phyloP scores from a whole-genome alignment of 1,284 basidiomycete genomes.

The Tylopilus sp. region DNA sequence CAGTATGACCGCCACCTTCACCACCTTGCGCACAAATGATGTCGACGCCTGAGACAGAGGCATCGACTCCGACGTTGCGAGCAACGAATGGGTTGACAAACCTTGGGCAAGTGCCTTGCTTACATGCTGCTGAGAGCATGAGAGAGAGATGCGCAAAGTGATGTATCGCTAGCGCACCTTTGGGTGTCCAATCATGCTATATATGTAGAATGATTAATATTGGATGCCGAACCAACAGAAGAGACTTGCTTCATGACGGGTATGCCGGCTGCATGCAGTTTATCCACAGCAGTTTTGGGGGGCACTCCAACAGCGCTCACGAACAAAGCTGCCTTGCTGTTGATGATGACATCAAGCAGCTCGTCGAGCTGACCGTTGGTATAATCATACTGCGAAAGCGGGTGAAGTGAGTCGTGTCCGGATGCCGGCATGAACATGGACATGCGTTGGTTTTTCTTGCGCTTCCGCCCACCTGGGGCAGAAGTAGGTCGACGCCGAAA shows the following conservation, averaged over 20 bases:
- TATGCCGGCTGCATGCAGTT: conserved; percentile 75
- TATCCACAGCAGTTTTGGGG: conserved; percentile 77
- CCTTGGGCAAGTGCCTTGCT: conserved; percentile 73
- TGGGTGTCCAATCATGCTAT: conserved; percentile 85
- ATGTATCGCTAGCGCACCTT: conserved; percentile 47
- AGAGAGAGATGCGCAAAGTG: conserved; percentile 2
- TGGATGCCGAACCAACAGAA: background rate
- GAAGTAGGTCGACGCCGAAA: conserved; percentile 78
- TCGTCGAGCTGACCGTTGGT: conserved; percentile 72
- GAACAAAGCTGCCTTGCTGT: conserved; percentile 71
- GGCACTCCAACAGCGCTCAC: conserved; percentile 86
- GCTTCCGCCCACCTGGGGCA: conserved; percentile 75
- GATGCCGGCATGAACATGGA: background rate
- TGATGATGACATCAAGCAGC: conserved; percentile 77
- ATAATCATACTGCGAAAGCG: conserved; percentile 57
- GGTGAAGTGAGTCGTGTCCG: background rate
- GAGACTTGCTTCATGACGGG: conserved; percentile 77
- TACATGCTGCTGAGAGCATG: conserved; percentile 54
- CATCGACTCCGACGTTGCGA: background rate
- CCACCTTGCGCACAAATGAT: conserved; percentile 83
- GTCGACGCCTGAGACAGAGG: conserved; percentile 60
- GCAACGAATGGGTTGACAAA: conserved; percentile 17
- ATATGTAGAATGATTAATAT: conserved; percentile 8
- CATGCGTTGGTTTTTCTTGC: conserved; percentile 78
- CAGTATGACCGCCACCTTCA: conserved; percentile 77